These are phyloP conservation scores for Beauveria scarabaeidicola DNA, from an alignment of 2,329 filamentous ascomycete genomes.

Conservation along the genomic window DNA sequence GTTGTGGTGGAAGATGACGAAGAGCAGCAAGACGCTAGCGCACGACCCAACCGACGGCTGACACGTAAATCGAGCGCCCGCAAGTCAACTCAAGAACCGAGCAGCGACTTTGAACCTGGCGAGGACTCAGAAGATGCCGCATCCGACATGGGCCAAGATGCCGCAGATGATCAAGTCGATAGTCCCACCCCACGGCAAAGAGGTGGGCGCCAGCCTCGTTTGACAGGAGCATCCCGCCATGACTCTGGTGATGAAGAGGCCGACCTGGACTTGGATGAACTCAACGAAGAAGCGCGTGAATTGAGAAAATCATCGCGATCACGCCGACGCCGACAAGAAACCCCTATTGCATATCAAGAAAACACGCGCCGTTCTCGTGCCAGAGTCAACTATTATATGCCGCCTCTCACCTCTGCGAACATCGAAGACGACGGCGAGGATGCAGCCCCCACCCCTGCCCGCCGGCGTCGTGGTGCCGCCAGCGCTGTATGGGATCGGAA, in stretches of 20 bases:
- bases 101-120: constrained; percentile 53
- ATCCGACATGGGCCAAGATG: constrained; percentile 32
- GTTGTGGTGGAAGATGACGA: constrained; percentile 22
- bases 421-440: constrained; percentile 67
- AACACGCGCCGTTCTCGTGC: constrained; percentile 43
- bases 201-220: constrained; percentile 30
- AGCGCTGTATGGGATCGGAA: constrained; percentile 63
- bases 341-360: constrained; percentile 52
- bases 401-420: constrained; percentile 52
- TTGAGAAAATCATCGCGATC: constrained; percentile 46
- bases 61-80: constrained; percentile 37
- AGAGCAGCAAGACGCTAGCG: constrained; percentile 22
- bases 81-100: constrained; percentile 43
- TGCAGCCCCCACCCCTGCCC: constrained; percentile 58
- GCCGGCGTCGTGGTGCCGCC: constrained; percentile 55
- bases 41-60: constrained; percentile 33
- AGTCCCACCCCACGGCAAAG: constrained; percentile 44
- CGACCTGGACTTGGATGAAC: constrained; percentile 53
- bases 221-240: constrained; percentile 38
- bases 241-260: constrained; percentile 51
- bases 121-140: constrained; percentile 49
- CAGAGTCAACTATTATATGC: constrained; percentile 77
- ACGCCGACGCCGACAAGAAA: constrained; percentile 42
- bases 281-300: constrained; percentile 58
- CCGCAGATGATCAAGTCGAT: constrained; percentile 35